Base-by-base conservation (phyloP, 2,329 filamentous ascomycete genomes). In the Penicillium oxalicum region DNA sequence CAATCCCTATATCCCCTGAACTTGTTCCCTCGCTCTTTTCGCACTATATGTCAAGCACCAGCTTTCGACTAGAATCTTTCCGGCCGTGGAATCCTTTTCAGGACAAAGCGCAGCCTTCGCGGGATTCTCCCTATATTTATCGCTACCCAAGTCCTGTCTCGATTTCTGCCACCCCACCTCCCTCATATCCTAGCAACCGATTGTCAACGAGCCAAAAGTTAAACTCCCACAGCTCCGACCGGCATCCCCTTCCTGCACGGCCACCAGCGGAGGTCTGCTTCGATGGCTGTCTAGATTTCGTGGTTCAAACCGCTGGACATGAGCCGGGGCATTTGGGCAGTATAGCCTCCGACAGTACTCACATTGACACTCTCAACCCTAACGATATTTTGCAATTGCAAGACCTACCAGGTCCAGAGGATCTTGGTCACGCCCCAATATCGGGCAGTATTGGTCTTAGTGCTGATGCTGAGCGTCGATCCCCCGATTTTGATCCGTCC, bases 131-230 rank as follows among this genome's bases (percentile, higher is more conserved):
- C 26, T 33, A 45, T 44, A 33, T 47, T 37, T 44, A 4, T 54
- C 45, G 42, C 5, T 55, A 55, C 11, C 51, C 26, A 53, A 53
- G 48, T 40, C 51, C 47, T 41, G 40, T 55, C 42, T 55, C 51
- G 4, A 40, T 53, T 34, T 32, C 39, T 39, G 32, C 34, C 8
- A 55, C 44, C 4, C 27, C 44, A 6, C 40, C 44, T 36, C 34
- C 41, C 24, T 40, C 26, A 25, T 29, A 40, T 40, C 3, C 11
- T 28, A 13, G 7, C 38, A 9, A 9, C 1, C 9, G 25, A 2
- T 11, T 5, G 3, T 40, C 38, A 28, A 3, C n/a, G 38, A n/a
- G 38, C 13, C 38, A 12, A 8, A 13, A 29, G 8, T 4, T n/a
- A 2, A 4, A 29, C 13, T 26, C 26, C 11, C 38, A 26, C 9